Evolutionary conservation across 805 yeast species (phyloP), one percentile per base, ranked within the genome.

Genomic region (Candida anglica): DNA sequence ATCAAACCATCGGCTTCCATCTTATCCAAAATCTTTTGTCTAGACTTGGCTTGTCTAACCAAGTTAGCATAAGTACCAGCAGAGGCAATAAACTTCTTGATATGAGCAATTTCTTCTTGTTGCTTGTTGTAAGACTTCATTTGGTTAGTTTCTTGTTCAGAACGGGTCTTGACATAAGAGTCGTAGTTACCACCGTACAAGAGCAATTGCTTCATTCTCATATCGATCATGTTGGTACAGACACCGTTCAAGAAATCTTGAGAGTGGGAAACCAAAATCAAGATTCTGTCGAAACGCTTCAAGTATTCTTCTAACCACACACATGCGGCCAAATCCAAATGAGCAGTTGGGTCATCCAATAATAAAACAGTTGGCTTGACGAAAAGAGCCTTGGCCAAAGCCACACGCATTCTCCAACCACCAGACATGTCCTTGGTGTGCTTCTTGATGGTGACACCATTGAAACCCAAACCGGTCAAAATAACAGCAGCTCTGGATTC

Each of bases 321-420:
- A 81, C 98, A 91, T 40, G 98, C 98, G 68, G 89, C 97, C 61
- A 93, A 76, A 73, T 93, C 98, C 77, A 93, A 86, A 69, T 93
- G 98, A 35, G 98, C 98, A 47, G 98, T 93, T 53, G 98, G 98
- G 66, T 93, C 98, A 72, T 93, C 98, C 62, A 93, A 79, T 52
- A 93, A 71, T 56, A 93, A 73, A 50, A 93, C 69, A 33, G 98
- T 89, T 58, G 98, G 98, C 73, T 93, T 91, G 48, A 93, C 98
- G 73, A 93, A 93, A 51, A 93, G 75, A 19, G 98, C 98, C 69
- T 93, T 93, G 41, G 96, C 96, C 43, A 93, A 74, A 28, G 98
- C 98, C 42, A 93, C 98, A 71, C 98, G 87, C 98, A 93, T 93
- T 74, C 88, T 88, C 98, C 98, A 93, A 62, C 98, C 98, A 78